These are phyloP conservation scores for Huiozyma sinensis DNA, from an alignment of 805 yeast species.

Conservation along the genomic window DNA sequence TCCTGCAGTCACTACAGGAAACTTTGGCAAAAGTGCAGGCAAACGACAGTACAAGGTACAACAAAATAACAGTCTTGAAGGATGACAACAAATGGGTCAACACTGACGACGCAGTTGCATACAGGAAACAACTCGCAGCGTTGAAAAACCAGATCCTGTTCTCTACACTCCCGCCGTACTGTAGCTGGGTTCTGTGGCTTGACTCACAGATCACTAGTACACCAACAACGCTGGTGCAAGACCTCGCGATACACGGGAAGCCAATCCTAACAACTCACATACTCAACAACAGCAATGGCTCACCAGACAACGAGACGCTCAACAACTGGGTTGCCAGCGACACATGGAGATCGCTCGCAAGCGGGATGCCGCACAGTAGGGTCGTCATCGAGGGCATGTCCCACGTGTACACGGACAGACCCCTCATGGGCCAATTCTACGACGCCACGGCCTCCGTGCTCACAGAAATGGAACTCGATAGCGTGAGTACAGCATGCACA, in stretches of 20 bases:
- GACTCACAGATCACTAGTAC: slow-evolving; percentile 85
- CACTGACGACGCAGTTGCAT: slow-evolving; percentile 45
- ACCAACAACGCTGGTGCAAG: slow-evolving; percentile 74
- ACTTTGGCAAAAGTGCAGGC: slow-evolving; percentile 61
- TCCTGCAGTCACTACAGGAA: slow-evolving; percentile 53
- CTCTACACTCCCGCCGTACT: slow-evolving; percentile 72
- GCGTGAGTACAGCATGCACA: slow-evolving; percentile 93
- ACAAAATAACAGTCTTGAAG: slow-evolving; percentile 72
- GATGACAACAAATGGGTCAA: slow-evolving; percentile 62
- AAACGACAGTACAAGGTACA: slow-evolving; percentile 27
- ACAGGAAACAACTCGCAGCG: slow-evolving; percentile 80
- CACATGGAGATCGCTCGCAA: slow-evolving; percentile 62
- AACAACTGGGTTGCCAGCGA: slow-evolving; percentile 86
- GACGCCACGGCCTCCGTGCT: slow-evolving; percentile 48
- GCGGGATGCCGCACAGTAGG: slow-evolving; percentile 63
- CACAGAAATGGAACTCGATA: slow-evolving; percentile 73
- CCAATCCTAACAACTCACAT: slow-evolving; percentile 85
- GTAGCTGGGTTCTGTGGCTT: slow-evolving; percentile 91
- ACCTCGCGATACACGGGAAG: slow-evolving; percentile 66
- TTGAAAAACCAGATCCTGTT: slow-evolving; percentile 82
- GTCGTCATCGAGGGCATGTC: slow-evolving; percentile 84
- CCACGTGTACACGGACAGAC: slow-evolving; percentile 81
- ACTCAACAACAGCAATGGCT: slow-evolving; percentile 46
- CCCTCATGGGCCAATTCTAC: slow-evolving; percentile 77
- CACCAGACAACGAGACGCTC: slow-evolving; percentile 69